phyloP scores from a whole-genome alignment of 805 yeast species.

The Nakazawaea wyomingensis region DNA sequence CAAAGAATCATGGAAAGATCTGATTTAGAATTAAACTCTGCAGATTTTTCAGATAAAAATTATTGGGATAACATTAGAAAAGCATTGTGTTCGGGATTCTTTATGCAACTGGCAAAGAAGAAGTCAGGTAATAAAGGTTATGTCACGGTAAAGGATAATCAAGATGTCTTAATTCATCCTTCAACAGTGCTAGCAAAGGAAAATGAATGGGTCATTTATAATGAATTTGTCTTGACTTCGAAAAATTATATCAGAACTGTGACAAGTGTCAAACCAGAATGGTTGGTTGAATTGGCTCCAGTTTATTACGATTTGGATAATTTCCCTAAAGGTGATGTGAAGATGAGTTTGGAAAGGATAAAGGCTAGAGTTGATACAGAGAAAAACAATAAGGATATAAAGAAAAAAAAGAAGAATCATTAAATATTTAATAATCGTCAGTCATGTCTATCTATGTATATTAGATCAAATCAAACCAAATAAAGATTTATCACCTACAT shows the following conservation, averaged over 20 bases:
- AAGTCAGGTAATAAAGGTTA: conserved; percentile 78
- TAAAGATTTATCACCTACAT: too few relatives aligned
- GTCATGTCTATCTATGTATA: too few relatives aligned
- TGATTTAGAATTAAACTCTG: conserved; percentile 67
- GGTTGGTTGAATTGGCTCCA: conserved; percentile 83
- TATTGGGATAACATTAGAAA: conserved; percentile 78
- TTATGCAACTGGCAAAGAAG: conserved; percentile 97
- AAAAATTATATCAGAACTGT: conserved; percentile 94
- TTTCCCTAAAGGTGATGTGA: conserved; percentile 67
- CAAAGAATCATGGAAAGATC: conserved; percentile 76
- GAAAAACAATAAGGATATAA: conserved; percentile 12
- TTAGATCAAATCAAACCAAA: too few relatives aligned
- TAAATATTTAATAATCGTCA: too few relatives aligned
- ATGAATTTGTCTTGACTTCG: conserved; percentile 91
- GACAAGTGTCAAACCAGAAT: conserved; percentile 83
- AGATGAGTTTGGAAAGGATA: conserved; percentile 62
- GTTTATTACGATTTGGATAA: conserved; percentile 58
- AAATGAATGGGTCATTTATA: conserved; percentile 90
- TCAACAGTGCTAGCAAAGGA: conserved; percentile 85
- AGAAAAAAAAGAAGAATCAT: neutral
- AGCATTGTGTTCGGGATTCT: conserved; percentile 88
- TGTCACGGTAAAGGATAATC: conserved; percentile 90
- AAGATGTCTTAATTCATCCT: conserved; percentile 92
- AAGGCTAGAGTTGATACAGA: conserved; percentile 35
- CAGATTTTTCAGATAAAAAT: conserved; percentile 55